phyloP scores from a whole-genome alignment of 495 filamentous ascomycete genomes.

The Aspergillus ostianus region DNA sequence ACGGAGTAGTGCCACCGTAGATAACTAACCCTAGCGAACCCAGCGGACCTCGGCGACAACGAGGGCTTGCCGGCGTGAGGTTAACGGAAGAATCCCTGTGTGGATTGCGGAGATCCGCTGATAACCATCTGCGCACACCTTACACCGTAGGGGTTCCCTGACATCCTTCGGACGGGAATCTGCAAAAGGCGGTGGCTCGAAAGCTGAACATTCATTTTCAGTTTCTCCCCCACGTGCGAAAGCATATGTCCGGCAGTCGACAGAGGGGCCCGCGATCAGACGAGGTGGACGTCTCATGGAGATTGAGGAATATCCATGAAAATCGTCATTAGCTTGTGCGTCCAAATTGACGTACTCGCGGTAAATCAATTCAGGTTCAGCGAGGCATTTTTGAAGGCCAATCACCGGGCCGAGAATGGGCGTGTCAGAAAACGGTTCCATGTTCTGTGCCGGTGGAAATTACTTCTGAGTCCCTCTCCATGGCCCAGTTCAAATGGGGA shows the following conservation, averaged over 20 bases:
- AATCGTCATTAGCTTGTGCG: too few relatives aligned
- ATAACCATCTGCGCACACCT: not conserved
- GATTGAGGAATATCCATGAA: not conserved
- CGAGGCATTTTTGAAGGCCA: slow-evolving; percentile 33
- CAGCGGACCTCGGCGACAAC: slow-evolving; percentile 9
- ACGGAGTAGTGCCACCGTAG: not conserved
- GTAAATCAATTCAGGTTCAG: slow-evolving; percentile 12
- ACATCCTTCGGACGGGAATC: too few relatives aligned
- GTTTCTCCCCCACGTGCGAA: not conserved
- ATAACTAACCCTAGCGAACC: not conserved
- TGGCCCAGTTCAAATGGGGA: too few relatives aligned
- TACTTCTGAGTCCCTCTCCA: not conserved
- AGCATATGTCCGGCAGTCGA: not conserved
- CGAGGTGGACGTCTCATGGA: not conserved
- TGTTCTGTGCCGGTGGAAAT: slow-evolving; percentile 12
- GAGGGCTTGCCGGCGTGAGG: not conserved
- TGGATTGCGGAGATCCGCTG: slow-evolving; percentile 14
- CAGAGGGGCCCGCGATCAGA: too few relatives aligned
- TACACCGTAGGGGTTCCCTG: not conserved
- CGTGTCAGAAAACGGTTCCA: slow-evolving; percentile 14
- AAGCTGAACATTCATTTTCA: too few relatives aligned
- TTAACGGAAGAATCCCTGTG: slow-evolving; percentile 6
- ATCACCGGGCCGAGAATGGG: slow-evolving; percentile 13
- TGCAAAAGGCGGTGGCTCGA: too few relatives aligned
- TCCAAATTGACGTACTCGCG: not conserved